A percentile compares a stretch with the other conserved stretches of the same genome.
phyloP scores from a whole-genome alignment of 192 early-diverging fungal genomes.

The Podochytrium sp. region DNA sequence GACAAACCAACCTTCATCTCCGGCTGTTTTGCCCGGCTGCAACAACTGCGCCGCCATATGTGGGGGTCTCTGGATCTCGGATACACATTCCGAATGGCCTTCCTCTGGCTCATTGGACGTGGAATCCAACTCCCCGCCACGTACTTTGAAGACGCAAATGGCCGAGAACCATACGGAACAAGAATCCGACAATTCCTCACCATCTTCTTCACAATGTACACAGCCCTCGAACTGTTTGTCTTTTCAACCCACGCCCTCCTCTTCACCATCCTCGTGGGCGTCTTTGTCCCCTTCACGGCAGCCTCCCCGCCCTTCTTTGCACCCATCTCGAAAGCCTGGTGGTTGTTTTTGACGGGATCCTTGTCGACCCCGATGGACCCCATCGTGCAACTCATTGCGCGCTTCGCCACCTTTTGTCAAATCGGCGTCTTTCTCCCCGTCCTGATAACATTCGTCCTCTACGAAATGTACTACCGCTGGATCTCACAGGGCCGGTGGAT shows the following conservation, averaged over 20 bases:
- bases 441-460: background rate
- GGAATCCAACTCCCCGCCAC: background rate
- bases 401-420: too few species aligned
- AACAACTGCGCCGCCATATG: slow-evolving; percentile 64
- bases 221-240: background rate
- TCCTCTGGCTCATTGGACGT: slow-evolving; percentile 34
- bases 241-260: background rate
- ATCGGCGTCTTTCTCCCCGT: background rate
- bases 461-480: background rate
- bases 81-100: slow-evolving; percentile 49
- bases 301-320: background rate
- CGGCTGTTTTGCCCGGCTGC: slow-evolving; percentile 44
- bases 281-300: background rate
- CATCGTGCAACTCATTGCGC: too few species aligned
- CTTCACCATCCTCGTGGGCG: background rate
- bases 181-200: background rate
- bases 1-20: slow-evolving; percentile 28
- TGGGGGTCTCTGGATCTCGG: slow-evolving; percentile 64
- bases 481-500: background rate
- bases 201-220: background rate
- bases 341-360: background rate
- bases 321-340: background rate
- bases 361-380: background rate
- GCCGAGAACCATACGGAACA: background rate
- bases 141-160: background rate